Conservation (phyloP, 352 stramenopile species). For the Phytopythium helicoides region DNA sequence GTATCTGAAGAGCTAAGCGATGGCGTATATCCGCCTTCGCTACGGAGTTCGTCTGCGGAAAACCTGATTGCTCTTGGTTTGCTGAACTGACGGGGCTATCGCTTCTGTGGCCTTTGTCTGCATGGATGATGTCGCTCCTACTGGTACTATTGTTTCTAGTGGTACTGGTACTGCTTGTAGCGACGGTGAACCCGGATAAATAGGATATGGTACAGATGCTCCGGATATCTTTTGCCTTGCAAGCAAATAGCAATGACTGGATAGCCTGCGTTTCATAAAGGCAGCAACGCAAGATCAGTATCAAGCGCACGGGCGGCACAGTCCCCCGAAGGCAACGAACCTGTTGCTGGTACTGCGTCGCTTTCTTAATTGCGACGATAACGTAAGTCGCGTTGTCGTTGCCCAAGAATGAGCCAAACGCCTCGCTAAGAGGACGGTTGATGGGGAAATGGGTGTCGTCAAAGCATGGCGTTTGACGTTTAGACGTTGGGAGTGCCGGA, state of each 20-base stretch:
- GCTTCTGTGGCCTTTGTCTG: neutral
- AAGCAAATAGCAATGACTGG: slow-evolving; percentile 74
- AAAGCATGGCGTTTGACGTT: slow-evolving; percentile 35
- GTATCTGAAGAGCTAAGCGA: too few species aligned
- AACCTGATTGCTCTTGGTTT: neutral
- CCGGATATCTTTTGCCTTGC: slow-evolving; percentile 76
- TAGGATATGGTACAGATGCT: slow-evolving; percentile 28
- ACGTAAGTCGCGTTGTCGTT: slow-evolving; percentile 47
- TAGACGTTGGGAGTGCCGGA: neutral
- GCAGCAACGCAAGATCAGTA: too few species aligned
- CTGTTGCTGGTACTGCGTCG: slow-evolving; percentile 60
- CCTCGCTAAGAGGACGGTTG: slow-evolving; percentile 31
- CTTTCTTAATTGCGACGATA: slow-evolving; percentile 60
- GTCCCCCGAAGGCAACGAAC: slow-evolving; percentile 22
- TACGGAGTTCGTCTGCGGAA: neutral
- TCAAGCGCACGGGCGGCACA: too few species aligned
- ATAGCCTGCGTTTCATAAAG: slow-evolving; percentile 63
- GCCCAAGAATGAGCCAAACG: slow-evolving; percentile 47
- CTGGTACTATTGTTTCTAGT: slow-evolving; percentile 4
- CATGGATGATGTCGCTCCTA: neutral
- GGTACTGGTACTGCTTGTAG: neutral
- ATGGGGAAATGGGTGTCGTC: slow-evolving; percentile 62
- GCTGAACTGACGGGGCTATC: neutral
- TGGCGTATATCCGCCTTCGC: neutral
- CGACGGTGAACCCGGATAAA: slow-evolving; percentile 24